Evolutionary conservation across 2,329 filamentous ascomycete genomes (phyloP), one percentile per base, ranked within the genome.

Genomic region (Fusarium dimerum): DNA sequence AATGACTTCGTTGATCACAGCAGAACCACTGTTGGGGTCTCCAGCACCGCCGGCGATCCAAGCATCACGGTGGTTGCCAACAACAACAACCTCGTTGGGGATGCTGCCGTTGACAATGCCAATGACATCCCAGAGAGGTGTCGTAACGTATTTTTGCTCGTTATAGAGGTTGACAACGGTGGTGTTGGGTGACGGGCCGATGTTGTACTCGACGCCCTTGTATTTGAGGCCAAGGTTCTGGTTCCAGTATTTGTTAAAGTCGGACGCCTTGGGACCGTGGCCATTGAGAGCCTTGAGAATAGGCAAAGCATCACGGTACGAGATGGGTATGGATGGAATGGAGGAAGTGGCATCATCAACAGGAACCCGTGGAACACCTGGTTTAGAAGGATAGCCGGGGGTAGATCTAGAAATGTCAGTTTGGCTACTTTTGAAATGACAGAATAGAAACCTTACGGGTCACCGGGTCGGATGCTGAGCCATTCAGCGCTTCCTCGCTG

Each of bases 41-140:
- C 80, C 88, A 15, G 89, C 89, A 20, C 90, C 90, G n/a, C 90
- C 90, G 17, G 87, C 86, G 64, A 93, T 87, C 90, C 90, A 95
- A 0, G 92, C 90, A 71, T 96, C 92, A 34, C 92, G 85, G 67
- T 96, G 92, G 66, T 96, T 96, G n/a, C 92, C 92, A 32, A 97
- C 76, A 4, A 99, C 81, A 43, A 99, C 78, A 1, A 96, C 91
- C 66, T 97, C 92, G 63, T 96, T 86, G 0, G 85, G 78, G 36
- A 94, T 84, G 1, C 88, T 89, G 10, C 93, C 94, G 64, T 96
- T 96, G 69, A 99, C 90, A 43, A 94, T 78, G 42, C 93, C 93
- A 59, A 97, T 93, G 3, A 94, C 90, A 67, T 99, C 88, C 92
- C 92, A 96, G 47, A 93, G 76, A 5, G 89, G 88, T 0, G 88